Evolutionary conservation across 495 filamentous ascomycete species (phyloP), one percentile per base, ranked within the genome.

Genomic region (Bombardia bombarda): DNA sequence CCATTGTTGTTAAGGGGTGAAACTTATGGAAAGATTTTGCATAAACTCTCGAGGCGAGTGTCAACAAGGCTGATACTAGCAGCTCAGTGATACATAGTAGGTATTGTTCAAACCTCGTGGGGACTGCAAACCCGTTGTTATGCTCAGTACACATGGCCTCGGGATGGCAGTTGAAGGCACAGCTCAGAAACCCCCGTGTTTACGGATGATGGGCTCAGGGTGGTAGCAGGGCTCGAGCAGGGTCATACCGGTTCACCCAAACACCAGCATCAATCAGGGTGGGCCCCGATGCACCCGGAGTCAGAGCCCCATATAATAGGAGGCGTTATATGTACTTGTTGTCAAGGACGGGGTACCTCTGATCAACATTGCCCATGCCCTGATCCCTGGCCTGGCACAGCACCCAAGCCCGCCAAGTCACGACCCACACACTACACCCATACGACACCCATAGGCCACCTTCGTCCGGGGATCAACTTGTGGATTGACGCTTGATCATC

Each of bases 401-500:
- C 52, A 57, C 54, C 59, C 56, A 53, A 37, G 53, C 44, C 59
- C 54, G 49, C 58, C 50, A n/a, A 33, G 56, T 50, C 48, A 47
- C n/a, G 67, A 65, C 69, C 69, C 69, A 72, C 69, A 52, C 61
- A n/a, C n/a, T n/a, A n/a, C n/a, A n/a, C n/a, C n/a, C n/a, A n/a
- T n/a, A 70, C 67, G 67, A 45, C 41, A 51, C 45, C 49, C 39
- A 49, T 48, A 57, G 55, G 53, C 50, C 45, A 52, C 51, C 57
- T 51, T 58, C 58, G 51, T 63, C 62, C 67, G 68, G 64, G 68
- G 68, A 69, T 70, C 61, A 54, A 43, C 60, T 54, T 56, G 59
- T 56, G 61, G 66, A 66, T 68, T 68, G 55, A 60, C 64, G 52
- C 66, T 67, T 53, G 63, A 67, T 69, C 65, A 59, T 62, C 64